Conservation (phyloP, 2,329 filamentous ascomycete species). For the Westerdykella sp. region DNA sequence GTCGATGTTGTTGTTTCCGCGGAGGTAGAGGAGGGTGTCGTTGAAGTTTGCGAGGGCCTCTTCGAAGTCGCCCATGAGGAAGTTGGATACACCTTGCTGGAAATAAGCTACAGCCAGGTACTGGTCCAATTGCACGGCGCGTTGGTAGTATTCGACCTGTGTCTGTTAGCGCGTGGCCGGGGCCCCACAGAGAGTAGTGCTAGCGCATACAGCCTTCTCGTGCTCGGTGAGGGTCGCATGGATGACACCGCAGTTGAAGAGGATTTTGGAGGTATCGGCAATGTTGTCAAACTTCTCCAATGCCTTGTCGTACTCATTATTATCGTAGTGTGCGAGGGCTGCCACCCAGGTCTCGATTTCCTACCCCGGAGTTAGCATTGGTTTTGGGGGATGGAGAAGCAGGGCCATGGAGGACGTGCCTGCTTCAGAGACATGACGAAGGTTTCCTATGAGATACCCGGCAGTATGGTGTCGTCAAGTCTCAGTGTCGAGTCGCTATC, state of each 20-base stretch:
- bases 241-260: constrained; percentile 98
- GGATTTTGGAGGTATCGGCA: constrained; percentile 91
- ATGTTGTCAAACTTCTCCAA: constrained; percentile 79
- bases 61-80: constrained; percentile 92
- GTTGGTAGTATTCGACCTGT: constrained; percentile 91
- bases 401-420: constrained; percentile 23
- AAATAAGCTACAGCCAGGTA: constrained; percentile 98
- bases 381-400: constrained; percentile 8
- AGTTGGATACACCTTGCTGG: constrained; percentile 97
- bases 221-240: constrained; percentile 95
- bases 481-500: constrained; percentile 17
- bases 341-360: constrained; percentile 99
- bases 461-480: constrained; percentile 39
- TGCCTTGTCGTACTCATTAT: constrained; percentile 92
- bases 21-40: constrained; percentile 87
- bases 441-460: constrained; percentile 31
- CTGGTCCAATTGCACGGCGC: constrained; percentile 81
- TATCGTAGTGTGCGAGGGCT: constrained; percentile 87
- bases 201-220: constrained; percentile 72
- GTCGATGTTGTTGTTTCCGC: constrained; percentile 95
- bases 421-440: constrained; percentile 48
- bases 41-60: constrained; percentile 98
- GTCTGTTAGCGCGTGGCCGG: constrained; percentile 13
- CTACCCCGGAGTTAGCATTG: constrained; percentile 43
- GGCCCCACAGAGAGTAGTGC: neutral